These are phyloP conservation scores for Akanthomyces dipterigenus DNA, from an alignment of 2,329 filamentous ascomycete genomes.

Conservation along the genomic window DNA sequence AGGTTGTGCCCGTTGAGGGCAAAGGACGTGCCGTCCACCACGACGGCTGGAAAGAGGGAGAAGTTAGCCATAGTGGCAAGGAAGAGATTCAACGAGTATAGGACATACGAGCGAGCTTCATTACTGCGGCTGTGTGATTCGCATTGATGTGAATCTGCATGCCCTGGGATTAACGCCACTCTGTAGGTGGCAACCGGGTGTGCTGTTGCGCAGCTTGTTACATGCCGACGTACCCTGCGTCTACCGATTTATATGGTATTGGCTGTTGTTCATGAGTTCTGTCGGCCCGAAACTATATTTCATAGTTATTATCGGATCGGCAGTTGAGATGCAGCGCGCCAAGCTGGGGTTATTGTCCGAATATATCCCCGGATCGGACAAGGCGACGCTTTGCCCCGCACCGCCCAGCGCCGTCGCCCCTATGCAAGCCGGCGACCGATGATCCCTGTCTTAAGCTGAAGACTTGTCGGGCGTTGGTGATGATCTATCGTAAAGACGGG, in stretches of 20 bases:
- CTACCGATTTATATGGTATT: background rate
- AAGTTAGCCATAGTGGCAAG: background rate
- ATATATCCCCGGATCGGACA: background rate
- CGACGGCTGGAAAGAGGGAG: slow-evolving; percentile 36
- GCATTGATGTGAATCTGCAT: background rate
- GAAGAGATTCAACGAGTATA: too few relatives aligned
- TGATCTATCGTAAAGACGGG: too few relatives aligned
- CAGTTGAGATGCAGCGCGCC: background rate
- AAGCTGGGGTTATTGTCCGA: background rate
- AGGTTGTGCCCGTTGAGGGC: slow-evolving; percentile 48
- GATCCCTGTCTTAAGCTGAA: background rate
- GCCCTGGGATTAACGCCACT: background rate
- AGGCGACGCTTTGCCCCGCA: background rate
- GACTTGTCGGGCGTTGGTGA: background rate
- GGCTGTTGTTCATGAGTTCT: too few relatives aligned
- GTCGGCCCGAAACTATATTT: background rate
- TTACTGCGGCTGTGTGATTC: background rate
- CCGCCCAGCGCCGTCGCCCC: background rate
- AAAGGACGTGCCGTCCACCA: slow-evolving; percentile 47
- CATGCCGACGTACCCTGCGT: background rate
- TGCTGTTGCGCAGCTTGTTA: background rate
- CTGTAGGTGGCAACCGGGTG: background rate
- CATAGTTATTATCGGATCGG: background rate
- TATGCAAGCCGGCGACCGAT: background rate
- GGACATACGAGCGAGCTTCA: background rate